Percentiles rank a stretch among this genome's conserved stretches.
phyloP scores from a whole-genome alignment of 2,329 filamentous ascomycete species.

The Cercospora zeina region DNA sequence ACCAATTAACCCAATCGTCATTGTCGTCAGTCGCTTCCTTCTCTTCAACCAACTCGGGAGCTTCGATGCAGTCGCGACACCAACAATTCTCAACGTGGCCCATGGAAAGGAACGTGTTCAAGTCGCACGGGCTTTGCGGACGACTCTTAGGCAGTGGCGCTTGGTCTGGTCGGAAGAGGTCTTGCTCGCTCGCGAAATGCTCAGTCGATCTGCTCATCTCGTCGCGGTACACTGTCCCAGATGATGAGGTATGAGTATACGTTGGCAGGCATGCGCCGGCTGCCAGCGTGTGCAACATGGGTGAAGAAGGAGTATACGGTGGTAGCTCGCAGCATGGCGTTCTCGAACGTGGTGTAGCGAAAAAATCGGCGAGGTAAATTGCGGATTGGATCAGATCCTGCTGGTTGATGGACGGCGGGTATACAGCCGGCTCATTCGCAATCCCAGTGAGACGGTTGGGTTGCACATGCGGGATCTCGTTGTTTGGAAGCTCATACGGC shows the following conservation, averaged over 20 bases:
- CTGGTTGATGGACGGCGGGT: constrained; percentile 18
- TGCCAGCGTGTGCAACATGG: not conserved
- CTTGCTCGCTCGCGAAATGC: constrained; percentile 35
- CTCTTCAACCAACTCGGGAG: constrained; percentile 26
- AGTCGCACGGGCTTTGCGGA: constrained; percentile 27
- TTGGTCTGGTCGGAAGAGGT: constrained; percentile 28
- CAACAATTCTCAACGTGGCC: constrained; percentile 38
- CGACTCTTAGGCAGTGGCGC: constrained; percentile 19
- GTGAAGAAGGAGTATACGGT: constrained; percentile 2
- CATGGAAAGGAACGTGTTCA: constrained; percentile 34
- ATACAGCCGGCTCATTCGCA: constrained; percentile 27
- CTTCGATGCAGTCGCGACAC: constrained; percentile 33
- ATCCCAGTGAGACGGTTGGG: constrained; percentile 35
- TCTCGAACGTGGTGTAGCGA: constrained; percentile 6
- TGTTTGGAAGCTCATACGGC: constrained; percentile 29
- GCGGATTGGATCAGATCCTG: constrained; percentile 24
- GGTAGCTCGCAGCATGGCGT: constrained; percentile 26
- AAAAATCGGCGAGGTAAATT: constrained; percentile 26
- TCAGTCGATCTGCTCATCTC: constrained; percentile 29
- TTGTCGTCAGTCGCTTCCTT: constrained; percentile 21
- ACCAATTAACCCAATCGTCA: constrained; percentile 32
- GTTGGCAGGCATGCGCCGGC: not conserved
- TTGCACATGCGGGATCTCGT: constrained; percentile 34
- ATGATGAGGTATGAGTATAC: not conserved
- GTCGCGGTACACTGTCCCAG: not conserved